Base-by-base conservation (phyloP, 306 rosid genomes). In the Senna tora region DNA sequence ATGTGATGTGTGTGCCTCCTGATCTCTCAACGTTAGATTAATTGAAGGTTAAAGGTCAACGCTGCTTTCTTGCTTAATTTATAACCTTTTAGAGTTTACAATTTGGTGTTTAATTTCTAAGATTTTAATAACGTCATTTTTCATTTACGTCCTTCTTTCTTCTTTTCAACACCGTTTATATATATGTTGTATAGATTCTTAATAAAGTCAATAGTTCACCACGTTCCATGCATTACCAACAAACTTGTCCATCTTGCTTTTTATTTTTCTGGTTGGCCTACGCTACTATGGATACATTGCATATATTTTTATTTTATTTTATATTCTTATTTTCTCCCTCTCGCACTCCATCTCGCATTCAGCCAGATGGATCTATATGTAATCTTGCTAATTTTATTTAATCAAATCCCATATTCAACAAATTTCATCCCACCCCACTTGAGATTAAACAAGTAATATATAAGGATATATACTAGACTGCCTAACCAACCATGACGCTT, bases 191-290 rank as follows among this genome's bases (percentile, higher is more conserved):
- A n/a, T n/a, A n/a, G n/a, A n/a, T 3, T 25, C 30, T 25, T 25
- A 25, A 25, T 25, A 32, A 75, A 49, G 70, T 20, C 75, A 69
- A 49, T 32, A 5, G 20, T 59, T 50, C 69, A 15, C 75, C 87
- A 86, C 86, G 86, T 86, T 86, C 84, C 81, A 67, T 75, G 82
- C 78, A 86, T 65, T 73, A 76, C 76, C 64, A 43, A 33, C 33
- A 12, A 65, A 78, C 53, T 55, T 32, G 62, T 69, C 53, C 34
- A 33, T 71, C 43, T 39, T 20, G 65, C 70, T 21, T 21, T 25
- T 42, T 50, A 58, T 56, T 57, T 33, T 78, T 67, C 16, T 4
- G 54, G 50, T 19, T 45, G 53, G 72, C 55, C 65, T 38, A 38
- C 13, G 30, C 67, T 19, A 4, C 5, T 19, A 36, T 2, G 8